phyloP scores from a whole-genome alignment of 768 basidiomycete species.

The Paxillus ammoniavirescens region DNA sequence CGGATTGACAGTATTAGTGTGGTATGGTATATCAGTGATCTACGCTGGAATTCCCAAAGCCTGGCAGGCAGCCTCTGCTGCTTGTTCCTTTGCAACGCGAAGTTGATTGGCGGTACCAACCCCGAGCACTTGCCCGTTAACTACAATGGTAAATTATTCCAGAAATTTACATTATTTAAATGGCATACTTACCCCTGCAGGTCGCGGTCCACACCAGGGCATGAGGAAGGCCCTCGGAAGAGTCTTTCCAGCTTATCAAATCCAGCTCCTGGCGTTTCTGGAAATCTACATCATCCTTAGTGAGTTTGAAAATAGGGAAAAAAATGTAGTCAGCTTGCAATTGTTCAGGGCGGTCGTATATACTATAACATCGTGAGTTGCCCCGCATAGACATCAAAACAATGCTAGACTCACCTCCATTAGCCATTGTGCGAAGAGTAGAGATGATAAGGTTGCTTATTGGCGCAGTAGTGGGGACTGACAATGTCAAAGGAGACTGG shows the following conservation, averaged over 20 bases:
- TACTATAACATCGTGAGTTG: conserved; percentile 25
- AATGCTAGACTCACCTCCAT: conserved; percentile 17
- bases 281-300: conserved; percentile 30
- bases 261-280: conserved; percentile 31
- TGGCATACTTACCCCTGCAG: conserved; percentile 50
- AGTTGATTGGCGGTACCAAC: conserved; percentile 44
- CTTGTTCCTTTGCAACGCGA: conserved; percentile 44
- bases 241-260: conserved; percentile 42
- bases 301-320: background rate
- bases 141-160: conserved; percentile 27
- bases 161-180: background rate
- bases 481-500: background rate
- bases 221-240: conserved; percentile 40
- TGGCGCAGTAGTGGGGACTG: background rate
- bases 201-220: conserved; percentile 48
- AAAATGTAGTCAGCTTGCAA: conserved; percentile 32
- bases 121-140: conserved; percentile 47
- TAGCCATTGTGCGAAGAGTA: conserved; percentile 12
- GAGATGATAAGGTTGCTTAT: background rate
- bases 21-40: conserved; percentile 1
- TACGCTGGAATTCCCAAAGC: conserved; percentile 23
- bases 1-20: background rate
- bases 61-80: conserved; percentile 44
- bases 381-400: background rate
- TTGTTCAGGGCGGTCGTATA: conserved; percentile 43